Evolutionary conservation across 345 rosid genomes (phyloP).

Genomic region (Durio zibethinus): DNA sequence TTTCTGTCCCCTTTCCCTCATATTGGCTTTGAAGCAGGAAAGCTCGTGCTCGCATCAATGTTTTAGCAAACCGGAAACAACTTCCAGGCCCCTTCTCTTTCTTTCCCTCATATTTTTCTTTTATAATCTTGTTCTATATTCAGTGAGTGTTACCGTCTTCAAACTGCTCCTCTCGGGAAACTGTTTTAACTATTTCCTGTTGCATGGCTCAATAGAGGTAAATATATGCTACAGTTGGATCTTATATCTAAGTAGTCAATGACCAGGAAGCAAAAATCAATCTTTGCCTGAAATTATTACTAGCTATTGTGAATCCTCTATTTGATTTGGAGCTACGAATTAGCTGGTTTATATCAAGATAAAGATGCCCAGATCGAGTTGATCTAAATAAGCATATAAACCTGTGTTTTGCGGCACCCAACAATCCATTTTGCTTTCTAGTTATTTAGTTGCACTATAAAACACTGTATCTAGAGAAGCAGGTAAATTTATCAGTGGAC

Average conservation of each 20-base stretch:
- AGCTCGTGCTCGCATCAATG: background rate
- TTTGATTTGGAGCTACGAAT: background rate
- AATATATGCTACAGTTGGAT: background rate
- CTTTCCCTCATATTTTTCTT: background rate
- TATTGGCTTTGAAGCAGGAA: background rate
- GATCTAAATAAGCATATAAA: background rate
- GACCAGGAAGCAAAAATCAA: background rate
- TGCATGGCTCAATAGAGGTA: background rate
- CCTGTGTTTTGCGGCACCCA: background rate
- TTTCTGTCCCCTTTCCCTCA: no score
- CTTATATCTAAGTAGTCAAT: background rate
- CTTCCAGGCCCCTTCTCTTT: background rate
- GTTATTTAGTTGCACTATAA: background rate
- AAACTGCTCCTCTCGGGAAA: background rate
- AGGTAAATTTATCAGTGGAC: background rate
- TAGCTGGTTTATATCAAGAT: background rate
- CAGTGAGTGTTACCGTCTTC: background rate
- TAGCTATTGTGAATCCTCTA: background rate
- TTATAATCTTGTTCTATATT: background rate
- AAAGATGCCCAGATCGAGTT: background rate
- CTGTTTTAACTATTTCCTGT: background rate
- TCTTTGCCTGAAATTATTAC: background rate
- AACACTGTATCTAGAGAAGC: background rate
- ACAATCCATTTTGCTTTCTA: background rate
- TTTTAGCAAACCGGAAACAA: background rate